phyloP scores from a whole-genome alignment of 257 asterid genomes.

The Nicotiana undulata region DNA sequence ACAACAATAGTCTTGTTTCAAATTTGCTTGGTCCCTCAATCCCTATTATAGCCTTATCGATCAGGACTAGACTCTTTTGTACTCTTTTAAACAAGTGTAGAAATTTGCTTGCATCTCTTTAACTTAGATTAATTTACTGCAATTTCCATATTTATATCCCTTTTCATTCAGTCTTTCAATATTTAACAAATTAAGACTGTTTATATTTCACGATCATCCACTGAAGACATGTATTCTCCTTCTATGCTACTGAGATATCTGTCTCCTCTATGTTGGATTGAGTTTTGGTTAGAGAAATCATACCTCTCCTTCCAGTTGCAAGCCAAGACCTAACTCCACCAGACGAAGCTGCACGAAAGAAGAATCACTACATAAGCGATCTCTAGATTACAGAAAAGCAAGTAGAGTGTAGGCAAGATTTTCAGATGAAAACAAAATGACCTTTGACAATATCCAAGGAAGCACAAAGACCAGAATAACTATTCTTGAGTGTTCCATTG shows the following conservation, averaged over 20 bases:
- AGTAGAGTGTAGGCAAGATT: neutral
- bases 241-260: neutral
- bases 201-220: neutral
- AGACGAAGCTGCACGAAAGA: conserved; percentile 37
- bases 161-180: neutral
- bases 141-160: neutral
- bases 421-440: conserved; percentile 11
- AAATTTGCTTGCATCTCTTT: neutral
- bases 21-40: neutral
- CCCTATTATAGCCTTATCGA: neutral
- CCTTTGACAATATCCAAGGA: conserved; percentile 49
- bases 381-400: neutral
- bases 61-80: neutral
- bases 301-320: conserved; percentile 76
- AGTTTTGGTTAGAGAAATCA: neutral
- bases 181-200: neutral
- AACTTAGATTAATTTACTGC: neutral
- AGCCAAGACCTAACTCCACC: conserved; percentile 66
- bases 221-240: neutral
- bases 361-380: conserved; percentile 7
- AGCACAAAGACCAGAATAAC: conserved; percentile 86
- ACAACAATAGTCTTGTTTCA: neutral
- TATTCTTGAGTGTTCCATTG: conserved; percentile 64
- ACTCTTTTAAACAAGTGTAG: neutral
- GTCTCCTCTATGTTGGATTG: neutral